phyloP scores from a whole-genome alignment of 164 flowering plant species.

The Kingdonia uniflora region DNA sequence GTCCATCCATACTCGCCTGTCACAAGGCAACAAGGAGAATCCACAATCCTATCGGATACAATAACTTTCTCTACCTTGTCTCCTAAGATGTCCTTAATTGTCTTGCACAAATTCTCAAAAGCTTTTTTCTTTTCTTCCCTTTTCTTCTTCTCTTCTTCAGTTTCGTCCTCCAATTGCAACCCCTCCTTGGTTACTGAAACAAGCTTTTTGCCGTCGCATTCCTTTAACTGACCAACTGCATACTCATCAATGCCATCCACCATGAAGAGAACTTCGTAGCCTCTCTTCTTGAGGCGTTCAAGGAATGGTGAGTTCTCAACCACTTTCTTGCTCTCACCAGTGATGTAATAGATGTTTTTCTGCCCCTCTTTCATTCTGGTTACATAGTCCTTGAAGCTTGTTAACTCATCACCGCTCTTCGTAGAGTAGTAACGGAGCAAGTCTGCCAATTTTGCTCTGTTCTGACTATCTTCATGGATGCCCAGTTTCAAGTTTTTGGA shows the following conservation, averaged over 20 bases:
- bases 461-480: slow-evolving; percentile 67
- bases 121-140: slow-evolving; percentile 57
- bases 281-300: slow-evolving; percentile 63
- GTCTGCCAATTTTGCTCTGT: slow-evolving; percentile 56
- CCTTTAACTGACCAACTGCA: slow-evolving; percentile 59
- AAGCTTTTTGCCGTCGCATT: slow-evolving; percentile 61
- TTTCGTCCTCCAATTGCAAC: slow-evolving; percentile 54
- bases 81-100: slow-evolving; percentile 55
- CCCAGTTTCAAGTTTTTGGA: slow-evolving; percentile 65
- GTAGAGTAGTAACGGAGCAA: slow-evolving; percentile 58
- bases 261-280: slow-evolving; percentile 63
- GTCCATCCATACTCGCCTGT: slow-evolving; percentile 69
- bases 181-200: slow-evolving; percentile 74
- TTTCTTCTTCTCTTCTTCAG: slow-evolving; percentile 58
- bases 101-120: slow-evolving; percentile 54
- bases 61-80: slow-evolving; percentile 63
- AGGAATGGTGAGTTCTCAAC: slow-evolving; percentile 73
- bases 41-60: slow-evolving; percentile 63
- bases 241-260: slow-evolving; percentile 71
- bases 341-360: slow-evolving; percentile 63
- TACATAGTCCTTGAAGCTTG: slow-evolving; percentile 62
- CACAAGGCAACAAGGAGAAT: slow-evolving; percentile 62
- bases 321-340: slow-evolving; percentile 68
- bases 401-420: slow-evolving; percentile 65
- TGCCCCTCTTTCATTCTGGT: slow-evolving; percentile 75